These are phyloP conservation scores for Candida xyloterini DNA, from an alignment of 805 yeast genomes.

Conservation along the genomic window DNA sequence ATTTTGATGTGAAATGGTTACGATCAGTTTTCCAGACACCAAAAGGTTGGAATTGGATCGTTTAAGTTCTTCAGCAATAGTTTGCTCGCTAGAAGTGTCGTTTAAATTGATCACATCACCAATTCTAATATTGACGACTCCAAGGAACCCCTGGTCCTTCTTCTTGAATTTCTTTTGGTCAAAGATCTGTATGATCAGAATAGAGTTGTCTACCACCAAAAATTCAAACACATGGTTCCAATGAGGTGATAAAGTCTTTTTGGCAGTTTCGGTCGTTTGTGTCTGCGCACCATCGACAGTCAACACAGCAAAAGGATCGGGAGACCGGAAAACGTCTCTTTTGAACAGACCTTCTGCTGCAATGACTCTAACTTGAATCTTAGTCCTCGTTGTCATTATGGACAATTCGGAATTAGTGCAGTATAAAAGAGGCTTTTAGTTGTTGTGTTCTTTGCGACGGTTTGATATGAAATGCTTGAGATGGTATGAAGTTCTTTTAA, in stretches of 20 bases:
- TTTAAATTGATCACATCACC: slow-evolving; percentile 81
- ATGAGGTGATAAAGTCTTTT: slow-evolving; percentile 92
- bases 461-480: neutral
- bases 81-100: slow-evolving; percentile 58
- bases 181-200: slow-evolving; percentile 88
- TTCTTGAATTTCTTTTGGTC: slow-evolving; percentile 97
- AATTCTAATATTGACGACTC: slow-evolving; percentile 88
- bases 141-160: slow-evolving; percentile 97
- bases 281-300: slow-evolving; percentile 98
- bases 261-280: slow-evolving; percentile 88
- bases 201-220: slow-evolving; percentile 72
- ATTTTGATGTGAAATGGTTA: slow-evolving; percentile 58
- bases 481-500: neutral
- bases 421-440: slow-evolving; percentile 4
- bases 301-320: slow-evolving; percentile 96
- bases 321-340: slow-evolving; percentile 91
- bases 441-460: neutral
- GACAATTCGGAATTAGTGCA: neutral
- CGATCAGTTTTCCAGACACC: slow-evolving; percentile 88
- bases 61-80: slow-evolving; percentile 88
- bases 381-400: slow-evolving; percentile 23
- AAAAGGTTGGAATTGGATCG: slow-evolving; percentile 88
- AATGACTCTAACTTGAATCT: slow-evolving; percentile 68
- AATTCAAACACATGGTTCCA: slow-evolving; percentile 94
- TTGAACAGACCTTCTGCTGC: slow-evolving; percentile 96